Evolutionary conservation across 495 filamentous ascomycete genomes (phyloP), one percentile per base, ranked within the genome.

Genomic region (Aspergillus nanangensis): DNA sequence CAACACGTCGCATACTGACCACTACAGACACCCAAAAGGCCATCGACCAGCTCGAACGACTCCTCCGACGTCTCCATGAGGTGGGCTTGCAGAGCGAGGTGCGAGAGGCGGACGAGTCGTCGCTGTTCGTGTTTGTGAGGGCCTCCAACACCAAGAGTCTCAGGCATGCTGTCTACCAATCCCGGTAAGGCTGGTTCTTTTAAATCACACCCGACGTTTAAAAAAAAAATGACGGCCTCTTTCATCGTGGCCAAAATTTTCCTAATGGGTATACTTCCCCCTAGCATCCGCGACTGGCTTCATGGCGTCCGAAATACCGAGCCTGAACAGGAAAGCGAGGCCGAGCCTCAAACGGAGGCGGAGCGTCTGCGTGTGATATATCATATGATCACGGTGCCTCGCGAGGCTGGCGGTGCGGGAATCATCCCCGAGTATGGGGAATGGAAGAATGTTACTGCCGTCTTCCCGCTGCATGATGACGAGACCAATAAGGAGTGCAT

Each of bases 231-330:
- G n/a, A n/a, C n/a, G n/a, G n/a, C n/a, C n/a, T n/a, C n/a, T n/a
- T n/a, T n/a, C n/a, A n/a, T n/a, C n/a, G n/a, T n/a, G n/a, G n/a
- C 8, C 7, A 21, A 5, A 8, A 5, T 8, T 31, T 5, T 37
- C 4, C 35, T 22, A 41, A 15, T 17, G 8, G 29, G 7, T 19
- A 22, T 23, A 3, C 10, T 4, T 22, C 8, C 13, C n/a, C 5
- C 7, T 38, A 90, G 93, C 40, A 83, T 96, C 37, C 89, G 90
- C 57, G 94, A 98, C 70, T 98, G 93, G 93, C 84, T 97, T 20
- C 86, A 91, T 67, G 90, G 93, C 24, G 85, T 96, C 29, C 84
- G 90, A 33, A 74, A 83, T 49, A 74, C 77, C 13, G 85, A 91
- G 22, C 94, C 92, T 1, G 83, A 87, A 45, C 48, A 56, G 5